Evolutionary conservation across 208 protist species (phyloP).

Genomic region (Leishmania gerbilli): DNA sequence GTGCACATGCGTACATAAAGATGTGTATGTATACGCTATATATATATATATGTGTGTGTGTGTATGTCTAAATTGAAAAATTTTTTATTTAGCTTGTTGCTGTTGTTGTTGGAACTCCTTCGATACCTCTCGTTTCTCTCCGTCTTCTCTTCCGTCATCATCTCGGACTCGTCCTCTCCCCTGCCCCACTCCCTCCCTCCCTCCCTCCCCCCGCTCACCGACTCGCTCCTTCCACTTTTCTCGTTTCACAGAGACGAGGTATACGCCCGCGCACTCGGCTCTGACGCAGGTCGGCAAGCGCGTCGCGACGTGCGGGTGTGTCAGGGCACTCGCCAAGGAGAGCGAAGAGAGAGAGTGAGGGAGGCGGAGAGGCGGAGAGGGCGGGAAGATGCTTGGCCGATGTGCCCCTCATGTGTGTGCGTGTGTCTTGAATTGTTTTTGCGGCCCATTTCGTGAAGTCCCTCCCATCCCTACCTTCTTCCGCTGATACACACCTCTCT

Average conservation of each 20-base stretch:
- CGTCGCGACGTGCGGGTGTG: no score
- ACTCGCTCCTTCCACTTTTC: slow-evolving; percentile 5
- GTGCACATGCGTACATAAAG: background rate
- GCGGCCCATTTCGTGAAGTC: no score
- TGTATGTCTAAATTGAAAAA: background rate
- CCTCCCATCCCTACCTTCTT: no score
- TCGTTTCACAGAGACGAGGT: no score
- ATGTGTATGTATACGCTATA: background rate
- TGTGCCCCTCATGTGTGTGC: background rate
- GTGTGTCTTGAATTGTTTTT: background rate
- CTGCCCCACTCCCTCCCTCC: background rate
- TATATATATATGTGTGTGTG: background rate
- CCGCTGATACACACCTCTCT: background rate
- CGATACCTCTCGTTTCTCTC: background rate
- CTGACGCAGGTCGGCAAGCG: no score
- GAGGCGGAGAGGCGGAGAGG: no score
- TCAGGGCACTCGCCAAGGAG: no score
- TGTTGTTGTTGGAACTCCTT: no score
- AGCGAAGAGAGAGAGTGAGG: no score
- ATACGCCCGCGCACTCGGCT: no score
- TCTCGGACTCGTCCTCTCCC: slow-evolving; percentile 4
- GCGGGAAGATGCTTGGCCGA: background rate
- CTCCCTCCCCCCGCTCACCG: no score
- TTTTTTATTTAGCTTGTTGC: no score
- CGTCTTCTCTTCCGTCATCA: background rate